Evolutionary conservation across 2,329 filamentous ascomycete genomes (phyloP).

Genomic region (Rhynchosporium secalis): DNA sequence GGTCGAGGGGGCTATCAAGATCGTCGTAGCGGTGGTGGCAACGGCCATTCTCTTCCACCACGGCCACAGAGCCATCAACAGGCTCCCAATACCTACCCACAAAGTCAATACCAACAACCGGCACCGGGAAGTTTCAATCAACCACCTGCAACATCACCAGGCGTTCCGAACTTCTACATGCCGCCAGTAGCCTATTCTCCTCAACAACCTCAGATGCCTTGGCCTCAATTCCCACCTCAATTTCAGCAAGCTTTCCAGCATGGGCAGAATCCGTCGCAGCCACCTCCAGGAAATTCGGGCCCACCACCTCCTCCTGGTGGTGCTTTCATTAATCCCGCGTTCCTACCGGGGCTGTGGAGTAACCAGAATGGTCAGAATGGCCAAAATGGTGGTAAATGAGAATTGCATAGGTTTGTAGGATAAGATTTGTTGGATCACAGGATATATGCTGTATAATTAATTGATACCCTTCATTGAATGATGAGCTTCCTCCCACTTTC

Average conservation of each 20-base stretch:
- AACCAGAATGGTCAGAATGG: slow-evolving; percentile 28
- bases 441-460: slow-evolving; percentile 20
- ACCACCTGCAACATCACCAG: slow-evolving; percentile 12
- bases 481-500: neutral
- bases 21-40: slow-evolving; percentile 23
- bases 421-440: slow-evolving; percentile 9
- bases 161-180: slow-evolving; percentile 18
- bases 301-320: slow-evolving; percentile 26
- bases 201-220: slow-evolving; percentile 33
- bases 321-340: slow-evolving; percentile 38
- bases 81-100: slow-evolving; percentile 10
- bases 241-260: slow-evolving; percentile 29
- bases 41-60: slow-evolving; percentile 28
- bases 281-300: slow-evolving; percentile 22
- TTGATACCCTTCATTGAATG: slow-evolving; percentile 21
- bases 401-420: neutral
- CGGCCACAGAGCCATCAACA: slow-evolving; percentile 23
- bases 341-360: slow-evolving; percentile 34
- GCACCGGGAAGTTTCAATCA: slow-evolving; percentile 20
- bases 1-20: slow-evolving; percentile 34
- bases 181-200: slow-evolving; percentile 27
- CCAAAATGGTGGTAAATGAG: slow-evolving; percentile 18
- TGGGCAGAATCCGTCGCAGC: slow-evolving; percentile 28
- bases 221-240: slow-evolving; percentile 31
- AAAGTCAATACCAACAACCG: slow-evolving; percentile 14